Base-by-base conservation (phyloP, 495 filamentous ascomycete genomes). In the Penicillium bialowiezense region DNA sequence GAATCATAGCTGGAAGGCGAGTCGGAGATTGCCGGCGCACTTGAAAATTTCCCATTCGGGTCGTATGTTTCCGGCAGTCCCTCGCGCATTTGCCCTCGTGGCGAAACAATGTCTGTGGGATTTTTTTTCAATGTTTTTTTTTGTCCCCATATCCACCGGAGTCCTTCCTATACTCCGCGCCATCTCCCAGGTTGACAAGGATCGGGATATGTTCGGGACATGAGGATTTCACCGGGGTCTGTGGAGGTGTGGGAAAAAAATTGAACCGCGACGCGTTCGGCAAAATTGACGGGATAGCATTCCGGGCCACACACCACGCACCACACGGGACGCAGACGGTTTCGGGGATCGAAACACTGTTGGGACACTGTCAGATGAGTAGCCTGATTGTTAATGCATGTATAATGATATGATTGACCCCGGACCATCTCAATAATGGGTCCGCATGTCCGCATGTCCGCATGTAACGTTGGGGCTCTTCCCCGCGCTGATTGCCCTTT, bases 401-500 rank as follows among this genome's bases (percentile, higher is more conserved):
- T 45, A 26, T 36, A 37, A 47, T 36, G 4, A 23, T 39, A 39
- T 46, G 20, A 45, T 34, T 35, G 43, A 15, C 21, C 28, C 21
- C 9, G 6, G 23, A 39, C 26, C 32, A 28, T 20, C 19, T 18
- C 48, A 32, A 20, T 26, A 28, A 4, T 4, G 24, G 24, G 23
- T 8, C 15, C 17, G 38, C 38, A 21, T 39, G 15, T 29, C 41
- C n/a, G n/a, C n/a, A n/a, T 8, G 3, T 8, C 23, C 23, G 23
- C 23, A 35, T 62, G 59, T 35, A 63, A 63, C 60, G 57, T 60
- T 55, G 56, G 59, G 51, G 48, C 19, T 37, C 13, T 51, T 50
- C 54, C 55, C 58, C 58, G 57, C 58, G 53, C 47, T 36, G 43
- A 18, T 44, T 37, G 48, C 41, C 47, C 29, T 17, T 8, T 18